Base-by-base conservation (phyloP, 805 yeast species). In the Myxozyma nipponensis region DNA sequence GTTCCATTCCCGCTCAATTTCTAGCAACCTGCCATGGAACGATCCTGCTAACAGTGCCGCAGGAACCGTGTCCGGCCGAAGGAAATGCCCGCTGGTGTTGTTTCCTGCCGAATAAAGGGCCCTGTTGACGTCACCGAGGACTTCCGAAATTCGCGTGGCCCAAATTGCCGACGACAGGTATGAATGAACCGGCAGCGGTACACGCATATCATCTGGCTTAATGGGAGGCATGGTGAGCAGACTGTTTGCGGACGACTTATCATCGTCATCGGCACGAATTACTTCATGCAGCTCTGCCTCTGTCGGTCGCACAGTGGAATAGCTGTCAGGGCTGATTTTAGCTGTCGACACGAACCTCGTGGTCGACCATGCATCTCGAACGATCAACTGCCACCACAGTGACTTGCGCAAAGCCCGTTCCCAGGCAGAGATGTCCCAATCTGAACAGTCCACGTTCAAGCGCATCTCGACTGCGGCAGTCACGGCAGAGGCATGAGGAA, bases 361-460 rank as follows among this genome's bases (percentile, higher is more conserved):
- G 15, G 44, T 30, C 13, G 49, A 42, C 97, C 97, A 90, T 64
- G 89, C 87, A 62, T 88, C 96, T 65, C 88, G 95, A 45, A 84
- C 72, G 73, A 81, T 87, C 1, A 87, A 93, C 0, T 96, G 95
- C 96, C 97, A 89, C 2, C 96, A 95, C 44, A 90, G 67, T 51
- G 96, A 72, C 59, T 87, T 78, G 46, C 98, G 74, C 41, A 90
- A 70, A 4, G 95, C 91, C 44, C 95, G 75, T 64, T 90, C 98
- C 98, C 98, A 91, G 59, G 82, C 81, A 0, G 98, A 97, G 28
- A 90, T 69, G 62, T 86, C 82, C 98, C 98, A 90, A 56, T 77
- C 78, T 52, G 84, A 82, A 64, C 98, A 91, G 63, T 89, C 91
- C 9, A 87, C 72, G 0, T 96, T 95, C 9, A 90, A 70, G 0